Base-by-base conservation (phyloP, 1,284 basidiomycete genomes). In the Microstroma glucosiphilum region DNA sequence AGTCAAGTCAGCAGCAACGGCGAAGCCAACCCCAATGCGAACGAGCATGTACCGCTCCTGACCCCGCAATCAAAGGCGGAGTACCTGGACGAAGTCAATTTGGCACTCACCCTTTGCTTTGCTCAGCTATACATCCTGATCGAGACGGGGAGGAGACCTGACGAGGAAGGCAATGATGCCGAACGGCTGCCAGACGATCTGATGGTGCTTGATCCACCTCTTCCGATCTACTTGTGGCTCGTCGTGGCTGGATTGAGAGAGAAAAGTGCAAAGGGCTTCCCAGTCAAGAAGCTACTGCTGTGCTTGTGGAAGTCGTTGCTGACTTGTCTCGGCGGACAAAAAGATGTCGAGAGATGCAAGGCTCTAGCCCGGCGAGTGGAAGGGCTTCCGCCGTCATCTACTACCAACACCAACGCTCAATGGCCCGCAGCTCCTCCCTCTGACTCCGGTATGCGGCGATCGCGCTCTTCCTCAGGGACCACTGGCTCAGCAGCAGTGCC, bases 261-360 rank as follows among this genome's bases (percentile, higher is more conserved):
- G 77, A 92, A 92, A 82, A 90, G 89, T 73, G 89, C 92, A 4
- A 93, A 91, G 76, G 92, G 92, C 26, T 78, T 75, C 21, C 76
- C 76, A 0, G 76, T 78, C 49, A 78, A 78, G 58, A 79, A 78
- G 90, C 85, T 98, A 2, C 85, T 98, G 17, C 85, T 98, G n/a
- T 85, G 98, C 0, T 82, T 96, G 0, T 99, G 96, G 96, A 99
- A 98, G 81, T 88, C 90, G 0, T 82, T 98, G 37, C 83, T 99
- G 41, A 88, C 90, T 40, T 94, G 91, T 78, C 88, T 93, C 70
- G 96, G 96, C 40, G 96, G 96, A 2, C 85, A 93, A 69, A 86
- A 88, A 63, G 94, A 98, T 70, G 85, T 92, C 30, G 83, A 83
- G 8, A 86, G 91, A 56, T 91, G 89, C 59, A 96, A 94, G 82